These are phyloP conservation scores for Forsythia suspensa DNA, from an alignment of 257 asterid genomes.

Conservation along the genomic window DNA sequence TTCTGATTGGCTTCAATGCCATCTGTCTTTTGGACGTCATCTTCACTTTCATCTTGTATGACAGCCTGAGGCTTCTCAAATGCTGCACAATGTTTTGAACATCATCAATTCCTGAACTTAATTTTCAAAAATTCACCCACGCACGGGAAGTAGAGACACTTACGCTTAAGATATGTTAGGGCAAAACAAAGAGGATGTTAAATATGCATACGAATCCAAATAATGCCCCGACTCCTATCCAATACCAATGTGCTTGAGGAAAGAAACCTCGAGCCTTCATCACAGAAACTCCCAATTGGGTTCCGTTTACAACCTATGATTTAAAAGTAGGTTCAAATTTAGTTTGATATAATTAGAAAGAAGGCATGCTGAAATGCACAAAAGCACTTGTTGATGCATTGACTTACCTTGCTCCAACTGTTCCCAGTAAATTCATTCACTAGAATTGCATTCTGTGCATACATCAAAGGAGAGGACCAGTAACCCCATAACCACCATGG, in stretches of 20 bases:
- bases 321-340: no score
- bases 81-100: no score
- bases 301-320: no score
- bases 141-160: slow-evolving; percentile 26
- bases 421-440: slow-evolving; percentile 84
- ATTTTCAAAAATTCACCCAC: no score
- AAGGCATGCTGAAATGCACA: neutral
- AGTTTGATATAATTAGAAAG: no score
- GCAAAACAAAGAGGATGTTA: slow-evolving; percentile 51
- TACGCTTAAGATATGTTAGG: slow-evolving; percentile 71
- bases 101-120: no score
- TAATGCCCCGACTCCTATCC: slow-evolving; percentile 68
- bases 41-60: no score
- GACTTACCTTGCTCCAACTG: slow-evolving; percentile 66
- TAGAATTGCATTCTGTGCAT: slow-evolving; percentile 82
- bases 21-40: no score
- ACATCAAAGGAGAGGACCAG: slow-evolving; percentile 93
- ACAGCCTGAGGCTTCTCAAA: no score
- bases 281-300: no score
- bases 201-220: slow-evolving; percentile 53
- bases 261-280: slow-evolving; percentile 49
- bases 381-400: neutral
- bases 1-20: no score
- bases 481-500: slow-evolving; percentile 97
- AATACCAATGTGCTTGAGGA: slow-evolving; percentile 57